Base-by-base conservation (phyloP, 805 yeast species). In the Suhomyces pyralidae region DNA sequence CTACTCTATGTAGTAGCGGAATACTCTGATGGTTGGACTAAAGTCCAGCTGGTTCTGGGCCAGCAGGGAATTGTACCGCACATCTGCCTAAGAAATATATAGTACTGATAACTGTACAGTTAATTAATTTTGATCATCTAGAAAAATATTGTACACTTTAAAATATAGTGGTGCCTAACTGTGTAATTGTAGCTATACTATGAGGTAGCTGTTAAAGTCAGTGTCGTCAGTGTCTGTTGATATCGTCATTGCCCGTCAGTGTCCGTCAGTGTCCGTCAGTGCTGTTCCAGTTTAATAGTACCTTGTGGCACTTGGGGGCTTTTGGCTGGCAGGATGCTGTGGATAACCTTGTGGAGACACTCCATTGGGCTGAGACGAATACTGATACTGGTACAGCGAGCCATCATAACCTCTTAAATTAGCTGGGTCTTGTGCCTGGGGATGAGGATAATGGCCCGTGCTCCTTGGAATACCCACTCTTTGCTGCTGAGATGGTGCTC, bases 11-110 rank as follows among this genome's bases (percentile, higher is more conserved):
- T 71, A 3, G 47, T 61, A 24, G 60, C 61, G 22, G 58, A 55
- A 5, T 70, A 66, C 52, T 54, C 67, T 10, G 78, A 73, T 46
- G 77, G 76, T 3, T 75, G 79, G 79, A 72, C 75, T 53, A 60
- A 61, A 17, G 70, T 71, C 15, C 61, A 58, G 26, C 7, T 59
- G 17, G 43, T 55, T 1, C 57, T 52, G 5, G 58, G 58, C 12
- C 49, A 47, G 4, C 46, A 45, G 19, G 78, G 79, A 2, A 64
- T 73, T 56, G 69, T 72, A 3, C 79, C 79, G 0, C 56, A 58
- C 42, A 52, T 63, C 43, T 67, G 72, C 55, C 55, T 71, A 22
- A 56, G 55, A 32, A 28, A 30, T 30, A 30, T 45, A 14, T 22
- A 24, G 17, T 14, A 3, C 5, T 22, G 22, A 22, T n/a, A n/a